Evolutionary conservation across 139 green algal species (phyloP), one percentile per base, ranked within the genome.

Genomic region (Nannochloris sp.): DNA sequence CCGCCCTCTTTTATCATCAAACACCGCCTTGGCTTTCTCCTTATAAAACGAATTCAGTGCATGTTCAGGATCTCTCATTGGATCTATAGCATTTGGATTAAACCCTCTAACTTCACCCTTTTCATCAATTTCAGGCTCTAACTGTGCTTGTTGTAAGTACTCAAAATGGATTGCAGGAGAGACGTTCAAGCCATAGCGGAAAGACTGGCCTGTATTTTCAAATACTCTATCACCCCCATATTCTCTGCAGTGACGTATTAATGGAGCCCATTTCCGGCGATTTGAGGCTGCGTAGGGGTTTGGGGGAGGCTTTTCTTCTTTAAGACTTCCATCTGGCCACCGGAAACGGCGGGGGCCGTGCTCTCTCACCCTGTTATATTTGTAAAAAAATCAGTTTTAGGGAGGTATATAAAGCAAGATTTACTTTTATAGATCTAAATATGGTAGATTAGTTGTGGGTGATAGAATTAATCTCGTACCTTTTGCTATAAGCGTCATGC

Each of bases 301-400:
- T 31, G 54, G 48, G 23, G 57, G 54, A 19, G 71, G 71, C 23
- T 29, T 51, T 8, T 66, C 47, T 7, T 31, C 44, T 35, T 57
- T 56, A 29, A 78, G 35, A 32, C 29, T 73, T 30, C 71, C 71
- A 48, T 78, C 71, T 24, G 57, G 29, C 71, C 71, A 78, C 7
- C 71, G 58, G 33, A 58, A 78, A 2, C 27, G 35, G n/a, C 64
- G 37, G 7, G 58, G 44, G 6, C 71, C 71, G 23, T 73, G 63
- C 15, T 73, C 63, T 33, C 60, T 64, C 33, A 70, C 37, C 60
- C 67, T 64, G 56, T 12, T 15, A 1, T 42, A 23, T 54, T 19
- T 54, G n/a, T 47, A 19, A 32, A 23, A 56, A n/a, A n/a, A n/a
- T n/a, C n/a, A n/a, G n/a, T n/a, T n/a, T n/a, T n/a, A n/a, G n/a